Base-by-base conservation (phyloP, 2,329 filamentous ascomycete genomes). In the Epichloe hybrida region DNA sequence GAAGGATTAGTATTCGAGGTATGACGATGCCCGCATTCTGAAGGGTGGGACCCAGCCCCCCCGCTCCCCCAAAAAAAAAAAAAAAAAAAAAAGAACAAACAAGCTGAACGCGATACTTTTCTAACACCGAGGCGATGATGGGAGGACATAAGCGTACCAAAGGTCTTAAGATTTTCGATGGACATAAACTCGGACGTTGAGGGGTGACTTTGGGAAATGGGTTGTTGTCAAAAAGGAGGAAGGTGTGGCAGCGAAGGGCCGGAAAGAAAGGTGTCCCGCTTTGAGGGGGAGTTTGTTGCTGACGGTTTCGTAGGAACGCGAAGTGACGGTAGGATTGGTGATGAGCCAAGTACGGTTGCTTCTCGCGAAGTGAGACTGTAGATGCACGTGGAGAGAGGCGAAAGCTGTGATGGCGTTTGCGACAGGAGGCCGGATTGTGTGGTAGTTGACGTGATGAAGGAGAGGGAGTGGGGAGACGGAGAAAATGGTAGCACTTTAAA, bases 81-180 rank as follows among this genome's bases (percentile, higher is more conserved):
- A 11, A 13, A 6, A 17, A 17, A 1, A 20, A 36, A 23, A 34
- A 7, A 4, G 12, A 13, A 11, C 36, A 36, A 20, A 11, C 23
- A 12, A 7, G 27, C 39, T n/a, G 15, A 23, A 8, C 15, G 35
- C 13, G 31, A 38, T 41, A 15, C 20, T 17, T 17, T 23, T 20
- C 21, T n/a, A 7, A 27, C 9, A 44, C 23, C 23, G 5, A 27
- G 12, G 34, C 1, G 23, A 20, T 12, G n/a, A 27, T 13, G n/a
- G 12, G 5, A 0, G 1, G 23, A 39, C 9, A 34, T 2, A 39
- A 40, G n/a, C 86, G 69, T 75, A 93, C 87, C 87, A 83, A 88
- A 88, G 79, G 84, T 83, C 83, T 93, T 93, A 76, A 94, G 86
- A 81, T 94, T 94, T 89, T 93, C 86, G 86, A 93, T 93, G 83